Conservation (phyloP, 2,329 filamentous ascomycete genomes). For the Aspergillus thermomutatus region DNA sequence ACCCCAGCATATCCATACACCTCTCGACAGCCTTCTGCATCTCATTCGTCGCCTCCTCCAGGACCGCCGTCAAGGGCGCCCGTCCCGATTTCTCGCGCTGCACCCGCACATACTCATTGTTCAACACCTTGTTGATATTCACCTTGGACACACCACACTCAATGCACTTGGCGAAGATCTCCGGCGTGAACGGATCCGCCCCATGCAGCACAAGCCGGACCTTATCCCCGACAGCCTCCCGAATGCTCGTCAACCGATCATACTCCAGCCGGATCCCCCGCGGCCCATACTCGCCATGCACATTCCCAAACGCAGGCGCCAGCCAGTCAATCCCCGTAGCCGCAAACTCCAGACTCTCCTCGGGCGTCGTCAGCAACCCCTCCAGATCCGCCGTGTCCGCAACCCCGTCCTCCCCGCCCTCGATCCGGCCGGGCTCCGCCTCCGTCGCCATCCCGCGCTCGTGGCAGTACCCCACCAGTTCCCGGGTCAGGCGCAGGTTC, state of each 20-base stretch:
- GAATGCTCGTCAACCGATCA: conserved; percentile 49
- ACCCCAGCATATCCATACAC: conserved; percentile 52
- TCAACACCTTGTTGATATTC: conserved; percentile 60
- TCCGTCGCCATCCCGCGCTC: conserved; percentile 65
- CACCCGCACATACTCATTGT: conserved; percentile 48
- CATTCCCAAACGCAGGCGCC: conserved; percentile 72
- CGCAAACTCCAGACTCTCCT: conserved; percentile 68
- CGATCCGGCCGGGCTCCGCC: conserved; percentile 68
- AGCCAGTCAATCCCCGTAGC: conserved; percentile 70
- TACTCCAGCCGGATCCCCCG: conserved; percentile 63
- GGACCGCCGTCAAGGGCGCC: conserved; percentile 50
- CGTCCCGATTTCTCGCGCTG: conserved; percentile 50
- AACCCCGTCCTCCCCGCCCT: conserved; percentile 72
- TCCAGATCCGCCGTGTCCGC: conserved; percentile 63
- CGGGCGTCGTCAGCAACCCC: conserved; percentile 63
- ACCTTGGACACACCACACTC: conserved; percentile 54
- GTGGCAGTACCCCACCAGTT: conserved; percentile 63
- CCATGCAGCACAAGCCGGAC: conserved; percentile 58
- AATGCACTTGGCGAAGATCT: conserved; percentile 55
- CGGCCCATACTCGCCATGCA: conserved; percentile 70
- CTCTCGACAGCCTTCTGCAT: conserved; percentile 57
- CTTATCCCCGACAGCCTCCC: conserved; percentile 46
- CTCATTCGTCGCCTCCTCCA: conserved; percentile 53
- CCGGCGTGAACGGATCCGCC: conserved; percentile 55
- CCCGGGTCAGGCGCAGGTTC: conserved; percentile 62